Percentiles rank a stretch among this genome's conserved stretches.
Evolutionary conservation across 345 rosid species (phyloP).

Genomic region (Eucalyptus shirleyi): DNA sequence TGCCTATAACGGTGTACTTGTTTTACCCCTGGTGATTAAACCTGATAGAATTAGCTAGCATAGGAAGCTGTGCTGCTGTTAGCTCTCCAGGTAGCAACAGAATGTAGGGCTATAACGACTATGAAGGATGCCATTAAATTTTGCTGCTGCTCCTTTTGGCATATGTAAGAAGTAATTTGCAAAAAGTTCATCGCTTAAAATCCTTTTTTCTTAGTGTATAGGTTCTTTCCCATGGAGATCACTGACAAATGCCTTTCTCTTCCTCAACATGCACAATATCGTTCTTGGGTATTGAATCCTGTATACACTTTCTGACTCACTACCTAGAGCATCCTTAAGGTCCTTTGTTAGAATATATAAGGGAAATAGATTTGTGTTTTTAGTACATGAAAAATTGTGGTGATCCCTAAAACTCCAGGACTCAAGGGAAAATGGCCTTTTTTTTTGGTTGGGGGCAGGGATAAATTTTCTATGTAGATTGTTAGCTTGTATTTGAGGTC

Average conservation of each 20-base stretch:
- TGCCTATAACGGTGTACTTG: neutral
- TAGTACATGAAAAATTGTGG: neutral
- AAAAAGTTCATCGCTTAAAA: neutral
- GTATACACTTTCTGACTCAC: neutral
- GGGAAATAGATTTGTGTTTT: neutral
- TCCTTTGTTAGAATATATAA: neutral
- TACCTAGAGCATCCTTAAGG: neutral
- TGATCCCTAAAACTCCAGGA: neutral
- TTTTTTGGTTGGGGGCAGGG: neutral
- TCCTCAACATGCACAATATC: neutral
- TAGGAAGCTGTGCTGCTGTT: neutral
- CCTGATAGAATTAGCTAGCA: neutral
- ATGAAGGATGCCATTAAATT: neutral
- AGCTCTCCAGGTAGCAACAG: neutral
- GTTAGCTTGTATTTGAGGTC: neutral
- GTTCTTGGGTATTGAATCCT: neutral
- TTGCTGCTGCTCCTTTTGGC: neutral
- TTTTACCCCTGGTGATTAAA: neutral
- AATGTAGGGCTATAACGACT: neutral
- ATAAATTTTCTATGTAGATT: neutral
- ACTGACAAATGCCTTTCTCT: neutral
- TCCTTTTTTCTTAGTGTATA: neutral
- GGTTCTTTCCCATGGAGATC: neutral
- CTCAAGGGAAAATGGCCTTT: neutral
- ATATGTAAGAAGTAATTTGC: neutral